Base-by-base conservation (phyloP, 331 rosid genomes). In the Malus hybrid region DNA sequence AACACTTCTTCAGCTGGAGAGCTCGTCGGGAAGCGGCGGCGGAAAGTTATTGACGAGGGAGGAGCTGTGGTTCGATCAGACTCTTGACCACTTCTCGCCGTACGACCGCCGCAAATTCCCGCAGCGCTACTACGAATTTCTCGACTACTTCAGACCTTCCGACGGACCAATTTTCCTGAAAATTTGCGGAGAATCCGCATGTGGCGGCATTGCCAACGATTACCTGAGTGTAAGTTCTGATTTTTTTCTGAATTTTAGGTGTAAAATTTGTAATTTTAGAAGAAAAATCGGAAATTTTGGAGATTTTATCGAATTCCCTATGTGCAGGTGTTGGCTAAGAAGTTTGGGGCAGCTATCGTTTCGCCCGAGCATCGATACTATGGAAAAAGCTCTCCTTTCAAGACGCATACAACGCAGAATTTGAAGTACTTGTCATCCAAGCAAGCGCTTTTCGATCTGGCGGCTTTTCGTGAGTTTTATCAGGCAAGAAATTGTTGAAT, bases 281-380 rank as follows among this genome's bases (percentile, higher is more conserved):
- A 28, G 48, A 42, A 44, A 32, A 52, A 18, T 39, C 6, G 27
- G 19, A 27, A 34, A 70, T 18, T 71, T 42, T 42, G 4, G 42
- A 42, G 46, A 67, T 12, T 27, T 15, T 12, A 29, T 14, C 3
- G 67, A 27, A 62, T 18, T 62, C 36, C 2, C 27, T 20, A 63
- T 36, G 32, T 46, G 29, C 70, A 94, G 99, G 95, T 94, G 78
- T 80, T 94, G 80, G 97, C 99, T 44, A 89, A 92, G 92, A 92
- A 92, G 80, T 94, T 94, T 70, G 97, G 96, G 73, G 99, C 99
- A 33, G 97, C 97, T n/a, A 83, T 94, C 73, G 93, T 94, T 81
- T 80, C 96, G 80, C 93, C 89, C 19, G 99, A 94, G 89, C 99
- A 94, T 85, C 97, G 97, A 33, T 94, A 94, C 83, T 94, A 92